Percentiles rank a stretch among this genome's conserved stretches.
Conservation (phyloP, 2,329 filamentous ascomycete genomes). For the Drechslerella stenobrocha region DNA sequence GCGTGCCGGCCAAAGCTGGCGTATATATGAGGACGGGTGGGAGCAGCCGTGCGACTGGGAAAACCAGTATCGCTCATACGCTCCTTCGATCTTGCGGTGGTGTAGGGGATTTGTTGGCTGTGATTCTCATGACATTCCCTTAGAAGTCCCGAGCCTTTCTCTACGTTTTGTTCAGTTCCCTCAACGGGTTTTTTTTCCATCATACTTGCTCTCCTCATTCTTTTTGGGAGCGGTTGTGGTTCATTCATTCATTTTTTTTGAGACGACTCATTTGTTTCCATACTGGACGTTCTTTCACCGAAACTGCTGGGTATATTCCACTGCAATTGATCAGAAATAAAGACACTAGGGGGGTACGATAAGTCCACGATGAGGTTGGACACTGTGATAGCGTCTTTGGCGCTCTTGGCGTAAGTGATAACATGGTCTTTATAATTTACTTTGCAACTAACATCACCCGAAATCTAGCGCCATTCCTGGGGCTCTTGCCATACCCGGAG, state of each 20-base stretch:
- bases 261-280: background rate
- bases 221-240: constrained; percentile 8
- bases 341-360: constrained; percentile 6
- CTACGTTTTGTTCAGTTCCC: no score
- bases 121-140: constrained; percentile 32
- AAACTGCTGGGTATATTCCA: no score
- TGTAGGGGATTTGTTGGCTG: constrained; percentile 16
- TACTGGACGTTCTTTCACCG: background rate
- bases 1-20: no score
- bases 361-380: constrained; percentile 26
- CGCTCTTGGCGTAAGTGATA: constrained; percentile 26
- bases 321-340: no score
- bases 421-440: no score
- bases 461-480: constrained; percentile 5
- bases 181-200: constrained; percentile 15
- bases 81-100: constrained; percentile 19
- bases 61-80: constrained; percentile 18
- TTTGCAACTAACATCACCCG: no score
- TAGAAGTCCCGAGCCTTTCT: constrained; percentile 20
- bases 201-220: background rate
- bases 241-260: constrained; percentile 13
- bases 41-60: constrained; percentile 8
- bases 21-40: constrained; percentile 35
- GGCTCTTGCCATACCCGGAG: background rate
- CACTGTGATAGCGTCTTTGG: constrained; percentile 5